phyloP scores from a whole-genome alignment of 805 yeast genomes.

The Candida tibetensis region DNA sequence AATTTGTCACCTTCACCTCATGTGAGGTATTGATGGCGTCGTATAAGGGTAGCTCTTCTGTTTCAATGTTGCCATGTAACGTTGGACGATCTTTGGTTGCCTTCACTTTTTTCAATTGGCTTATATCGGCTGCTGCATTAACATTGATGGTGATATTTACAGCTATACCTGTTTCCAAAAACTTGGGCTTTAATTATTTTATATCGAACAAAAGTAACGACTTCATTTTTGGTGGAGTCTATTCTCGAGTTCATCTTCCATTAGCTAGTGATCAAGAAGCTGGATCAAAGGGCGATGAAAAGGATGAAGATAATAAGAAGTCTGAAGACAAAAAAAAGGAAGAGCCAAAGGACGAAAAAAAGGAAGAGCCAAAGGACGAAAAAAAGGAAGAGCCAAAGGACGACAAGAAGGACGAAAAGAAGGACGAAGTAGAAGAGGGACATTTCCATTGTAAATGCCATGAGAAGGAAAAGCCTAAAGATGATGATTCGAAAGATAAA shows the following conservation, averaged over 20 bases:
- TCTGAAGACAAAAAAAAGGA: neutral
- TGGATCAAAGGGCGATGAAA: neutral
- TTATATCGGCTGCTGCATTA: conserved; percentile 4
- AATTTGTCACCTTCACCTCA: conserved; percentile 4
- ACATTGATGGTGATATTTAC: conserved; percentile 1
- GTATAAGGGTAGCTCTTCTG: neutral
- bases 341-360: neutral
- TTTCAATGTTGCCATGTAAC: conserved; percentile 5
- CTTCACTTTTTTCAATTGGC: conserved; percentile 8
- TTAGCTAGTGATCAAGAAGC: conserved; percentile 1
- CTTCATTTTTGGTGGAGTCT: conserved; percentile 3
- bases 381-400: neutral
- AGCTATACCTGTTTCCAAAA: conserved; percentile 4
- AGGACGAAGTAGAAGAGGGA: neutral
- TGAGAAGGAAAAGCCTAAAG: neutral
- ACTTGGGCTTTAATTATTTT: conserved; percentile 1
- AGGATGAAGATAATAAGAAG: neutral
- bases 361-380: neutral
- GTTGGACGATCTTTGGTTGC: conserved; percentile 10
- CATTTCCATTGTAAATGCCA: neutral
- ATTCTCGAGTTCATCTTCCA: conserved; percentile 1
- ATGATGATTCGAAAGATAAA: neutral
- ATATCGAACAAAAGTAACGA: conserved; percentile 1
- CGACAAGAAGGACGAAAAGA: neutral
- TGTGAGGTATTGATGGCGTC: conserved; percentile 4